A percentile compares a stretch with the other conserved stretches of the same genome.
Evolutionary conservation across 2,329 filamentous ascomycete genomes (phyloP).

Genomic region (Immersiporthe knoxdaviesiana): DNA sequence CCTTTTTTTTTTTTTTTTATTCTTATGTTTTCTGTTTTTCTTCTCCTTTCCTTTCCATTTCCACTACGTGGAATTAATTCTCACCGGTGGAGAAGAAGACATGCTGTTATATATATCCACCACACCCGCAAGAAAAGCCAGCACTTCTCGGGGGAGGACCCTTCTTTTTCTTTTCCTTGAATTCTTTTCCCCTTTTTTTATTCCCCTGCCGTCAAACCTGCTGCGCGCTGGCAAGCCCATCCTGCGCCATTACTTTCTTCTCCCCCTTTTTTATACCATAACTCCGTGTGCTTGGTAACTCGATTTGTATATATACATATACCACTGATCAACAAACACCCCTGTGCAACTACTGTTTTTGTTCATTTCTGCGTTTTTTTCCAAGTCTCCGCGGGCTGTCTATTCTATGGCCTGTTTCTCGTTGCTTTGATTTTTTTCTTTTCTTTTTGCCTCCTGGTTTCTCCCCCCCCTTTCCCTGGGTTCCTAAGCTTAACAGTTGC

Average conservation of each 20-base stretch:
- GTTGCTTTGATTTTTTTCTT: not conserved
- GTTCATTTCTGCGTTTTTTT: not conserved
- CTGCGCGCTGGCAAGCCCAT: not conserved
- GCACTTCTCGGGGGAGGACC: not conserved
- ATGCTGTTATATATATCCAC: not conserved
- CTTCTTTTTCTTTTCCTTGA: not conserved
- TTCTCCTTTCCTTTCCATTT: not conserved
- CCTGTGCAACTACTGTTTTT: constrained; percentile 8
- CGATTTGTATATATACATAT: not conserved
- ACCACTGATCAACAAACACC: constrained; percentile 7
- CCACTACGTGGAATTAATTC: constrained; percentile 3
- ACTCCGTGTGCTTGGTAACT: not conserved
- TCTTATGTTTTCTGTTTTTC: not conserved
- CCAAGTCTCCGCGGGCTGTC: not conserved
- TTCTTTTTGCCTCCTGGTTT: not conserved
- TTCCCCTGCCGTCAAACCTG: not conserved
- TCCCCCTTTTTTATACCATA: not conserved
- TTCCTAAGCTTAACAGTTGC: not conserved
- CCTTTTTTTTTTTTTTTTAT: not conserved
- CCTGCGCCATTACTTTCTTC: not conserved
- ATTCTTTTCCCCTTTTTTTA: not conserved
- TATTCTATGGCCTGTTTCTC: not conserved
- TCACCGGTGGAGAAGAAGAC: constrained; percentile 14
- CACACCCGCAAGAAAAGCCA: constrained; percentile 3
- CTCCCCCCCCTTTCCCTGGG: not conserved